Conservation (phyloP, 768 basidiomycete genomes). For the Naganishia onofrii region DNA sequence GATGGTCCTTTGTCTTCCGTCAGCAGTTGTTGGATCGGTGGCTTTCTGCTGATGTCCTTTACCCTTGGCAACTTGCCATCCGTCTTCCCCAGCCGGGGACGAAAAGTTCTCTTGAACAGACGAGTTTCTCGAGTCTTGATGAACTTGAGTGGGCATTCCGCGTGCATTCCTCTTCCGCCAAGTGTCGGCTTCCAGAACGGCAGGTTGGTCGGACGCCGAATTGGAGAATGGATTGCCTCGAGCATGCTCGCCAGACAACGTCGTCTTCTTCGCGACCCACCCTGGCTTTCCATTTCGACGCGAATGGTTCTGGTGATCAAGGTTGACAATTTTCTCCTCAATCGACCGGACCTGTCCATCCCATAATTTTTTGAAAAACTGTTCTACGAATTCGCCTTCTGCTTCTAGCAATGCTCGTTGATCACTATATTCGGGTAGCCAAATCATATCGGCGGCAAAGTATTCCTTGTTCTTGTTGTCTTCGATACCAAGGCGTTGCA, state of each 20-base stretch:
- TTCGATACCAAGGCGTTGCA: constrained; percentile 9
- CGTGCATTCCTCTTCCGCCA: constrained; percentile 2
- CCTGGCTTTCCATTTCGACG: constrained; percentile 10
- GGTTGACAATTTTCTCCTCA: constrained; percentile 19
- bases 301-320: constrained; percentile 4
- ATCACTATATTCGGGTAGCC: constrained; percentile 21
- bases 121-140: background rate
- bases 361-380: constrained; percentile 27
- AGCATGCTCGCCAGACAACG: background rate
- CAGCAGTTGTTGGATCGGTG: background rate
- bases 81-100: background rate
- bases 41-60: constrained; percentile 1
- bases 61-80: constrained; percentile 20
- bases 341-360: constrained; percentile 27
- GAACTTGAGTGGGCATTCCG: too few relatives aligned
- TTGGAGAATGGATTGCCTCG: constrained; percentile 6
- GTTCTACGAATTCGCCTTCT: constrained; percentile 23
- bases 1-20: constrained; percentile 4
- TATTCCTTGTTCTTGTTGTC: constrained; percentile 22
- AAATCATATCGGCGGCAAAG: constrained; percentile 26
- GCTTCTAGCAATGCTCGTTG: constrained; percentile 12
- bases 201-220: background rate
- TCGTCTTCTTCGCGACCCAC: constrained; percentile 3
- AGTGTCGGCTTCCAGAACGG: constrained; percentile 3
- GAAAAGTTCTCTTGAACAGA: background rate